These are phyloP conservation scores for Mangifera indica DNA, from an alignment of 345 rosid genomes.

Conservation along the genomic window DNA sequence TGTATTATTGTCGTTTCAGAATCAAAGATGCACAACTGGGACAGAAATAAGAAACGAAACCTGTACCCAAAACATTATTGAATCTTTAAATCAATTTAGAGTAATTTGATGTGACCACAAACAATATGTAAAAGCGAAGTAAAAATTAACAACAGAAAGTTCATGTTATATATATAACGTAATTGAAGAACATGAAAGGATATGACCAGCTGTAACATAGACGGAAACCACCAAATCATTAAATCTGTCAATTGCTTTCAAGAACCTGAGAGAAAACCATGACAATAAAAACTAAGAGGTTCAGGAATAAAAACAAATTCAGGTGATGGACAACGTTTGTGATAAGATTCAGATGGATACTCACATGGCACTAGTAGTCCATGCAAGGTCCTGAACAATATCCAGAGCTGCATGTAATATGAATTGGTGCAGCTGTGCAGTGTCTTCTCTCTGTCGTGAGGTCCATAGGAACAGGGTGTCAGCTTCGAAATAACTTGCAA, in stretches of 20 bases:
- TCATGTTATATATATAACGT: not conserved
- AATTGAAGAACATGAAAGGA: constrained; percentile 48
- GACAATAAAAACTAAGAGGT: not conserved
- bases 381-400: constrained; percentile 92
- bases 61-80: too few relatives aligned
- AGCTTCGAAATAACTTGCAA: not conserved
- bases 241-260: constrained; percentile 88
- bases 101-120: not conserved
- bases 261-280: constrained; percentile 49
- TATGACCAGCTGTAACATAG: constrained; percentile 95
- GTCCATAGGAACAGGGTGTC: constrained; percentile 16
- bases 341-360: constrained; percentile 10
- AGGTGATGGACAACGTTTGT: not conserved
- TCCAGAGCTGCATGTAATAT: constrained; percentile 91
- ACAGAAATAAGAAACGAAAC: not conserved
- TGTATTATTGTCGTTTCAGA: not conserved
- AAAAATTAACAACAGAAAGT: not conserved
- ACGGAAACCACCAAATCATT: constrained; percentile 94
- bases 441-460: constrained; percentile 88
- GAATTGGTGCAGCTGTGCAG: constrained; percentile 93
- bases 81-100: not conserved
- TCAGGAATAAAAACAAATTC: constrained; percentile 5
- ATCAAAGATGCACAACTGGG: not conserved
- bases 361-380: constrained; percentile 98
- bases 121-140: not conserved